Evolutionary conservation across 768 basidiomycete genomes (phyloP).

Genomic region (Ramaria sp.): DNA sequence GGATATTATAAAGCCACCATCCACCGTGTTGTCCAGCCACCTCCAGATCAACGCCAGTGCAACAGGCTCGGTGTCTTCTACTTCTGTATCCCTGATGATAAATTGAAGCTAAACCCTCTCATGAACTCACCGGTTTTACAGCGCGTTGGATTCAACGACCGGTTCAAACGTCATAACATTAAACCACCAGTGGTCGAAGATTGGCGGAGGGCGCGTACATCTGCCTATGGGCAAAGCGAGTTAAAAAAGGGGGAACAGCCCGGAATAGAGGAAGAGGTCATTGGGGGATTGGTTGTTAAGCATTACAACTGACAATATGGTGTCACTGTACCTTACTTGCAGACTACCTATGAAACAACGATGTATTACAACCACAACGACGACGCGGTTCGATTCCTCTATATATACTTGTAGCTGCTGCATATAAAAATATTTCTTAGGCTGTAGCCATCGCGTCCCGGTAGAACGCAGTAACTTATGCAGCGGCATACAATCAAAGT

Average conservation of each 20-base stretch:
- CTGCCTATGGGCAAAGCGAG: conserved; percentile 21
- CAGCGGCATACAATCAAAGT: too few species aligned
- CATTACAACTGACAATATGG: conserved; percentile 21
- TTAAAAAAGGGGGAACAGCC: conserved; percentile 22
- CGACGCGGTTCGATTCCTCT: neutral
- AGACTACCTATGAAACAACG: neutral
- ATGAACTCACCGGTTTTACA: conserved; percentile 22
- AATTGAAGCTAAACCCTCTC: conserved; percentile 20
- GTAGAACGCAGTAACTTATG: too few species aligned
- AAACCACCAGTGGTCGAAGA: conserved; percentile 20
- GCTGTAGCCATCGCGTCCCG: too few species aligned
- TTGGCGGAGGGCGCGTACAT: conserved; percentile 22
- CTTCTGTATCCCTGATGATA: conserved; percentile 24
- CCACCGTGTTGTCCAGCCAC: conserved; percentile 29
- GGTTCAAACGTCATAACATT: conserved; percentile 14
- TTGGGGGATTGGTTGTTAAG: conserved; percentile 22
- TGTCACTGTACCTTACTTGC: neutral
- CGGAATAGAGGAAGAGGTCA: conserved; percentile 23
- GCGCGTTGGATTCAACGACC: conserved; percentile 20
- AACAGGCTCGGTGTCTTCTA: conserved; percentile 26
- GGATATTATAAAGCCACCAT: conserved; percentile 27
- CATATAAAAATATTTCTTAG: too few species aligned
- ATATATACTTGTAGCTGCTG: too few species aligned
- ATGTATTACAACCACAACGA: neutral
- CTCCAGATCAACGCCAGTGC: conserved; percentile 23